Evolutionary conservation across 192 early-diverging fungal genomes (phyloP), one percentile per base, ranked within the genome.

Genomic region (Gaertneriomyces semiglobifer): DNA sequence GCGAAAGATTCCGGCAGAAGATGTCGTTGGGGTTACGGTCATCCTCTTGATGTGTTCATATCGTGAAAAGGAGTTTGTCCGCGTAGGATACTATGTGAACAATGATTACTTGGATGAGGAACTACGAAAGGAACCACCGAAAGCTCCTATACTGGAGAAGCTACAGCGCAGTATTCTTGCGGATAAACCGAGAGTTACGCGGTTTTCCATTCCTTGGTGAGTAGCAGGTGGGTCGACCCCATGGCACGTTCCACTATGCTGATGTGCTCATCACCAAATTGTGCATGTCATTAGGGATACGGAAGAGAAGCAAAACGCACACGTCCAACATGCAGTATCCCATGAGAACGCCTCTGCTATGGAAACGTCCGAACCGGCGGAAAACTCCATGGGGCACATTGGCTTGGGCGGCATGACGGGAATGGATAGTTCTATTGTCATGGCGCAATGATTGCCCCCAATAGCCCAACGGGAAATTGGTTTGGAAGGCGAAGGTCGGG

Each of bases 31-130:
- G 41, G 90, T 96, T 16, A 93, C 93, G 6, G 93, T 95, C 11
- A 86, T 99, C 33, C 74, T 98, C 53, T 82, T 99, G 41, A 87
- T 89, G 61, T 95, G 93, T 71, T 88, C 87, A 8, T 99, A 98
- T 75, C 83, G 85, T 66, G 88, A 87, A 51, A 87, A 88, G 69
- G 93, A 95, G 78, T 99, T 98, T 81, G 92, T 96, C 57, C 87
- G 94, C 67, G 92, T 99, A 55, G 96, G 95, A 11, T 99, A 99
- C 79, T 96, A 95, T 69, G 93, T 99, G 52, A 93, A 99, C 81
- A 97, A 95, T 76, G 91, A 95, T 57, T 99, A 98, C 72, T 59
- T 69, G 40, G 93, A 94, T 56, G 90, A 92, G 70, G 88, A 84
- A 58, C 71, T 94, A 50, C 83, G 88, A 63, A 83, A 88, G 56